These are phyloP conservation scores for Adansonia rubrostipa DNA, from an alignment of 441 rosid species.

Conservation along the genomic window DNA sequence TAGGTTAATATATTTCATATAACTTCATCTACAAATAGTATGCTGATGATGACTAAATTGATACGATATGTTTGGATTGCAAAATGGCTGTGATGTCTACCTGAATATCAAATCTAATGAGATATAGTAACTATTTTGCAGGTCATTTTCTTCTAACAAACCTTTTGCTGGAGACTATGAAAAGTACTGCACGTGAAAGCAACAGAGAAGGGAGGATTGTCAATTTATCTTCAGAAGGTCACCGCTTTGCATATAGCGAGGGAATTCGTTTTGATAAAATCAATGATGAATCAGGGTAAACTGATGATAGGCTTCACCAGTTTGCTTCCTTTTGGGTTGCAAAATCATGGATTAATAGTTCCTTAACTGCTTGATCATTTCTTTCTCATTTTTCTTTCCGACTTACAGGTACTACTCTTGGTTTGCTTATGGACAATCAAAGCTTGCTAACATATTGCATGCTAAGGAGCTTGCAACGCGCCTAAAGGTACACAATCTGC, in stretches of 20 bases:
- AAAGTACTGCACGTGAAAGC: conserved; percentile 48
- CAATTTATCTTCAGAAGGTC: conserved; percentile 56
- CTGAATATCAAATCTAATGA: background rate
- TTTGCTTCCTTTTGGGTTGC: background rate
- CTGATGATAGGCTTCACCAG: background rate
- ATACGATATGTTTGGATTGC: background rate
- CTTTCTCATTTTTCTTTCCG: conserved; percentile 9
- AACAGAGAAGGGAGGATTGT: conserved; percentile 61
- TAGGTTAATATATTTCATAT: conserved; percentile 32
- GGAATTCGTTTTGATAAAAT: conserved; percentile 57
- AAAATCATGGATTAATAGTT: background rate
- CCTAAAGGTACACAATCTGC: conserved; percentile 44
- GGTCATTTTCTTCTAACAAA: conserved; percentile 67
- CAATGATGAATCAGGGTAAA: conserved; percentile 58
- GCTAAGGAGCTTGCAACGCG: conserved; percentile 59
- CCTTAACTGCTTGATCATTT: conserved; percentile 5
- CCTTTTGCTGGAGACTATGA: conserved; percentile 62
- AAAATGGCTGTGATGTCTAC: background rate
- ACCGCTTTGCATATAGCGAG: conserved; percentile 46
- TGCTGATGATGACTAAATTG: background rate
- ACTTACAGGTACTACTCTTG: conserved; percentile 44
- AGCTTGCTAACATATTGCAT: conserved; percentile 67
- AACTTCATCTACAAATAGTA: background rate
- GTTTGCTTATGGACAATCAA: conserved; percentile 64
- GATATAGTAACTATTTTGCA: conserved; percentile 29